These are phyloP conservation scores for Pseudogymnoascus sp. DNA, from an alignment of 2,329 filamentous ascomycete genomes.

Conservation along the genomic window DNA sequence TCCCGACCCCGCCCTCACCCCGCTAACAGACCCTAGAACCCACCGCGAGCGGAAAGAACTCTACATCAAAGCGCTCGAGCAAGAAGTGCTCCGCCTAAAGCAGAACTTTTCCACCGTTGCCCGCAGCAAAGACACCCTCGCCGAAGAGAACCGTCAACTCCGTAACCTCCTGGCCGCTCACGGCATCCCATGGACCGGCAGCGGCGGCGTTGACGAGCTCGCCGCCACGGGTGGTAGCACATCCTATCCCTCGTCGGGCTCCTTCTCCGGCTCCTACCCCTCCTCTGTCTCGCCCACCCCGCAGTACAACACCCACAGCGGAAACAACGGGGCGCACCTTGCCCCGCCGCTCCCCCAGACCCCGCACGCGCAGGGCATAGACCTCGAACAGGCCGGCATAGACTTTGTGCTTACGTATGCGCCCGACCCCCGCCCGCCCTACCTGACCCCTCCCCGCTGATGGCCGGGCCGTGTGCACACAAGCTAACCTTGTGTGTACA, in stretches of 20 bases:
- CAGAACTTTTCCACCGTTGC: slow-evolving; percentile 69
- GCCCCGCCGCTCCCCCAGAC: background rate
- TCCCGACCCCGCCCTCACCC: background rate
- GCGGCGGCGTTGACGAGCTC: slow-evolving; percentile 26
- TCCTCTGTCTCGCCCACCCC: background rate
- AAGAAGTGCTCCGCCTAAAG: slow-evolving; percentile 81
- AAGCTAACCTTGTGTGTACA: slow-evolving; percentile 37
- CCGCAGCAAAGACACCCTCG: slow-evolving; percentile 66
- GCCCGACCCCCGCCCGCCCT: slow-evolving; percentile 25
- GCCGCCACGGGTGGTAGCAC: slow-evolving; percentile 34
- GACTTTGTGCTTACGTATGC: slow-evolving; percentile 90
- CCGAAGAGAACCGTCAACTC: slow-evolving; percentile 73
- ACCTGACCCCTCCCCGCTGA: background rate
- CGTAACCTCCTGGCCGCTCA: slow-evolving; percentile 48
- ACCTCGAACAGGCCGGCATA: slow-evolving; percentile 77
- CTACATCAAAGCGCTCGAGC: slow-evolving; percentile 89
- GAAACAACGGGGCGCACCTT: background rate
- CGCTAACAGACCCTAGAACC: slow-evolving; percentile 50
- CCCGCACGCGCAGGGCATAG: slow-evolving; percentile 34
- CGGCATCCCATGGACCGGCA: slow-evolving; percentile 36
- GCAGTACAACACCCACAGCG: slow-evolving; percentile 2
- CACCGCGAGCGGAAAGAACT: slow-evolving; percentile 94
- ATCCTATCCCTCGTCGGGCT: slow-evolving; percentile 45
- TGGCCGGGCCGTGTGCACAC: slow-evolving; percentile 14
- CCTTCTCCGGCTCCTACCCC: slow-evolving; percentile 48